A percentile compares a stretch with the other conserved stretches of the same genome.
These are phyloP conservation scores for Celoporthe dispersa DNA, from an alignment of 2,329 filamentous ascomycete genomes.

Conservation along the genomic window DNA sequence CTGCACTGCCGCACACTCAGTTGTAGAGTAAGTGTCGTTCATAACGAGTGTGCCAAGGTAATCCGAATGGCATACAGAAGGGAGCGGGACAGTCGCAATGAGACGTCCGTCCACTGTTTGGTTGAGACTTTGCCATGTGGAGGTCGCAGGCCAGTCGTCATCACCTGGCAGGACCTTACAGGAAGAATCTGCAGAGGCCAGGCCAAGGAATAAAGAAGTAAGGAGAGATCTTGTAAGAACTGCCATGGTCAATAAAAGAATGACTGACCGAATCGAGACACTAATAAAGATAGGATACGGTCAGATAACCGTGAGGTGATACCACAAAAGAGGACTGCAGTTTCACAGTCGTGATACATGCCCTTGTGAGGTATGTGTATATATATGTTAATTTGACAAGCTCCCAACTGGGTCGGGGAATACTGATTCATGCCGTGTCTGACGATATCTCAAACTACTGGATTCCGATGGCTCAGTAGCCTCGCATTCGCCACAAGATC, in stretches of 20 bases:
- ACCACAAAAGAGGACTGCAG: too few species aligned
- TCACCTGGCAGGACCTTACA: not conserved
- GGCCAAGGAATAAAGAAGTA: not conserved
- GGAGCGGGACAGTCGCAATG: not conserved
- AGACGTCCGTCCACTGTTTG: not conserved
- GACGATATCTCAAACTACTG: not conserved
- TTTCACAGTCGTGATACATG: too few species aligned
- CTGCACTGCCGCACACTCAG: not conserved
- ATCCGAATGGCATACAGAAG: not conserved
- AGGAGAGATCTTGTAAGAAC: not conserved
- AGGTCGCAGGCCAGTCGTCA: not conserved
- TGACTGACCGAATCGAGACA: not conserved
- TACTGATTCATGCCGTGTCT: not conserved
- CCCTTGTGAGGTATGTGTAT: not conserved
- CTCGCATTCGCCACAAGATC: not conserved
- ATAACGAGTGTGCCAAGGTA: not conserved
- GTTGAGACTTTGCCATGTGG: not conserved
- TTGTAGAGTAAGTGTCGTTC: not conserved
- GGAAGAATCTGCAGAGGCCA: not conserved
- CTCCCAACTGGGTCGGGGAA: not conserved
- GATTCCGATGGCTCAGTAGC: not conserved
- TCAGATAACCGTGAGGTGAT: not conserved
- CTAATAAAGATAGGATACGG: not conserved
- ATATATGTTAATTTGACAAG: not conserved
- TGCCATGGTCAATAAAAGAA: not conserved